Percentiles rank a stretch among this genome's conserved stretches.
These are phyloP conservation scores for Penicillium italicum DNA, from an alignment of 2,329 filamentous ascomycete genomes.

Conservation along the genomic window DNA sequence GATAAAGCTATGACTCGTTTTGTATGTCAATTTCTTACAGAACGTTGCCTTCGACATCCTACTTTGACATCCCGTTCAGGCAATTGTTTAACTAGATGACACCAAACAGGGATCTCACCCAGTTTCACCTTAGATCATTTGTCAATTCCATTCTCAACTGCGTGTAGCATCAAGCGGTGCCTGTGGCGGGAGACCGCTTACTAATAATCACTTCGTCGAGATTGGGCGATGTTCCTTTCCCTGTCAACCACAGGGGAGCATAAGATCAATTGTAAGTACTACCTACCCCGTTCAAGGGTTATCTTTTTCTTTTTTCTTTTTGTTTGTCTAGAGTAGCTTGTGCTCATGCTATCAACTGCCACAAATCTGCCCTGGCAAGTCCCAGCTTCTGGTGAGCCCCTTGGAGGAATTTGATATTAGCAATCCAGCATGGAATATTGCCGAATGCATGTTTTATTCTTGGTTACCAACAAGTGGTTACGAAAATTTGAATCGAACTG, in stretches of 20 bases:
- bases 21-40: not conserved
- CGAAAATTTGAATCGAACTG: not conserved
- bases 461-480: not conserved
- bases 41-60: not conserved
- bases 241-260: not conserved
- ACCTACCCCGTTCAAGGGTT: not conserved
- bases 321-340: not conserved
- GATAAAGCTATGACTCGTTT: not conserved
- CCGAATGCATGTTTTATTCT: not conserved
- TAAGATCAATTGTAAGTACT: slow-evolving; percentile 5
- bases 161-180: not conserved
- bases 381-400: not conserved
- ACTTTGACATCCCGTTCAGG: not conserved
- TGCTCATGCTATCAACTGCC: not conserved
- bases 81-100: not conserved
- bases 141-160: not conserved
- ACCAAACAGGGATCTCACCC: not conserved
- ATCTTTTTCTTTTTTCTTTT: no score
- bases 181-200: slow-evolving; percentile 3
- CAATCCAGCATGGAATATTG: slow-evolving; percentile 1
- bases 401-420: slow-evolving; percentile 6
- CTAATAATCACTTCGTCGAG: not conserved
- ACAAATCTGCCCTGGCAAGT: not conserved
- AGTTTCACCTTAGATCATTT: not conserved
- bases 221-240: not conserved